Evolutionary conservation across 495 filamentous ascomycete genomes (phyloP), one percentile per base, ranked within the genome.

Genomic region (Podospora pseudocomata): DNA sequence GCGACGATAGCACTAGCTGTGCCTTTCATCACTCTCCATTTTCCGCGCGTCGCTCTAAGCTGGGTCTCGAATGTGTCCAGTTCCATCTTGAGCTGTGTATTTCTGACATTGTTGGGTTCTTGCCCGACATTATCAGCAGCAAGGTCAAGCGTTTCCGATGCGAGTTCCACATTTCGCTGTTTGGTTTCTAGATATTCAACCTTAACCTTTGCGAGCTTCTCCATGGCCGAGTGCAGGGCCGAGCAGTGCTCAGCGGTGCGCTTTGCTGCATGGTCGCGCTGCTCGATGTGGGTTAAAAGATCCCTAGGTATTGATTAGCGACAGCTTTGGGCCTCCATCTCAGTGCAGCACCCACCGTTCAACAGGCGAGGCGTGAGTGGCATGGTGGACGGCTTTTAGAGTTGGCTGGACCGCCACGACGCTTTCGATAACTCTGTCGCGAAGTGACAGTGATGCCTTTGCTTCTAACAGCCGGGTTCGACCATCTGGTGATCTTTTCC

Each of bases 21-120:
- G 54, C 84, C 89, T 78, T 94, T 93, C 80, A 94, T 86, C 53
- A 87, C 85, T 63, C 87, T 87, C 89, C 90, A 92, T 71, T 81
- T 80, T 58, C 87, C 85, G 69, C 84, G 85, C 68, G 85, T 86
- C 18, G 77, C 78, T 69, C 82, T 85, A 54, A 88, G 74, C 28
- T 89, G 82, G 18, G 71, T 75, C 65, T 91, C 87, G 13, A 88
- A 75, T n/a, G 71, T 76, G 20, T 32, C 78, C 15, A 93, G 78
- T 69, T 88, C 80, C 19, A 76, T 77, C 32, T 81, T 74, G n/a
- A 86, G 74, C 13, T 81, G 81, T 18, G 80, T 76, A 69, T 89
- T 83, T 32, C 80, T 74, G 53, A 87, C 76, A 34, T 81, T 73
- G 60, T 84, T 84, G 20, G 78, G 80, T 77, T 83, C 85, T 62